Conservation (phyloP, 768 basidiomycete species). For the Mycena kentingensis region DNA sequence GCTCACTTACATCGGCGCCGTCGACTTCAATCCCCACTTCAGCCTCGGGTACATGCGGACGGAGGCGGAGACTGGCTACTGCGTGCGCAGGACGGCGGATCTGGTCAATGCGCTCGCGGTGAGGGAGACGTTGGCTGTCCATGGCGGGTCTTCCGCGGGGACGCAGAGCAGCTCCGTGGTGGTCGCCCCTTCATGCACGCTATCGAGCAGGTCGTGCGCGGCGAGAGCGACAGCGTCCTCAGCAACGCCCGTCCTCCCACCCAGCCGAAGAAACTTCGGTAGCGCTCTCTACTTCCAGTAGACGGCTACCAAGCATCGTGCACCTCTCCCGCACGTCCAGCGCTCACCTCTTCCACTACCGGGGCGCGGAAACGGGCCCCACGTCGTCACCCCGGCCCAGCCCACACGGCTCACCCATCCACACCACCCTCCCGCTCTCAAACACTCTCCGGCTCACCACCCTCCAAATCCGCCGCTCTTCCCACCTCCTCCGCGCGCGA, state of each 20-base stretch:
- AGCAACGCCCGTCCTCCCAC: neutral
- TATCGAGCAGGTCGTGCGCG: neutral
- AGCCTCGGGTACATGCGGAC: neutral
- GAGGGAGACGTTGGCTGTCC: neutral
- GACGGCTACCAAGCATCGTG: no score
- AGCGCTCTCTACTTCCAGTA: no score
- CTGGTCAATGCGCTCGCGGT: neutral
- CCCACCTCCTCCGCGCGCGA: conserved; percentile 9
- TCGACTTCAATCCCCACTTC: neutral
- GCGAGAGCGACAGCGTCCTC: neutral
- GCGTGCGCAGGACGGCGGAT: neutral
- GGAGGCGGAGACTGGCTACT: neutral
- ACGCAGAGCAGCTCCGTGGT: neutral
- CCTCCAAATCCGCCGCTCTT: conserved; percentile 5
- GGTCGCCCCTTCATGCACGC: neutral
- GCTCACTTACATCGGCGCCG: neutral
- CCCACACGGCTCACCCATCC: conserved; percentile 1
- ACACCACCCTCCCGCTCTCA: neutral
- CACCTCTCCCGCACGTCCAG: neutral
- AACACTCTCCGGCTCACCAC: neutral
- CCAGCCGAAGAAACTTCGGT: neutral
- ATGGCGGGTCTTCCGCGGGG: neutral
- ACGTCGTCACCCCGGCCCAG: neutral
- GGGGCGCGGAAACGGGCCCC: neutral
- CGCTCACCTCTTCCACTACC: neutral